Percentiles rank a stretch among this genome's conserved stretches.
phyloP scores from a whole-genome alignment of 2,329 filamentous ascomycete species.

The Aspergillaceae sp. region DNA sequence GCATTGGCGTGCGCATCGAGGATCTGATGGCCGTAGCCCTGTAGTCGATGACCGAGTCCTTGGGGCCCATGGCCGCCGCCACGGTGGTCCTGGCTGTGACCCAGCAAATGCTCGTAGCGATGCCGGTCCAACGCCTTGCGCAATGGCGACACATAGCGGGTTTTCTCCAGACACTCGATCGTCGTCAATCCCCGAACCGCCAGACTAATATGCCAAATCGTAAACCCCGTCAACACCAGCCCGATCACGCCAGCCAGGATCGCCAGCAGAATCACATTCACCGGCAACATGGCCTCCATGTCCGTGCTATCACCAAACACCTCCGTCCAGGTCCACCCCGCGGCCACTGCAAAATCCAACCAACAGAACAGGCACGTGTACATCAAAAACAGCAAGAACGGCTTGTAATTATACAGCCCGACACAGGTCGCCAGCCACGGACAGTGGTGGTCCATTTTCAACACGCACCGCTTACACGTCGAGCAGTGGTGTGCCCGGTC shows the following conservation, averaged over 20 bases:
- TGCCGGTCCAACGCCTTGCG: conserved; percentile 61
- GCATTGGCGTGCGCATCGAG: conserved; percentile 75
- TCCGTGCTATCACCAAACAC: conserved; percentile 62
- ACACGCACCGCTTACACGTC: conserved; percentile 82
- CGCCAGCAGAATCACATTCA: conserved; percentile 83
- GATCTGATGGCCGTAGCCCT: conserved; percentile 61
- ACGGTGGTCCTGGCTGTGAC: conserved; percentile 27
- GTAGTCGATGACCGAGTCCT: conserved; percentile 37
- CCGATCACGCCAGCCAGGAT: conserved; percentile 88
- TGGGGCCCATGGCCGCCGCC: conserved; percentile 23
- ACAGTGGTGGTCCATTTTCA: conserved; percentile 99
- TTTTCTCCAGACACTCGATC: conserved; percentile 94
- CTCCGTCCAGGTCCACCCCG: conserved; percentile 76
- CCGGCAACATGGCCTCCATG: conserved; percentile 67
- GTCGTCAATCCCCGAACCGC: conserved; percentile 76
- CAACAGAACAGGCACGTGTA: conserved; percentile 84
- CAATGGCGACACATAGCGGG: conserved; percentile 77
- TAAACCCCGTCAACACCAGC: conserved; percentile 80
- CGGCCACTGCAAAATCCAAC: conserved; percentile 67
- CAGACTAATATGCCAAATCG: conserved; percentile 80
- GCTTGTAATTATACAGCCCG: conserved; percentile 88
- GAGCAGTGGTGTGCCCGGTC: conserved; percentile 96
- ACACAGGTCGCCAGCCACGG: conserved; percentile 96
- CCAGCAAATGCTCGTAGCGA: conserved; percentile 44
- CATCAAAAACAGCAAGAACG: conserved; percentile 83